Evolutionary conservation across 495 filamentous ascomycete species (phyloP).

Genomic region (Aspergillus sclerotiicarbonarius): DNA sequence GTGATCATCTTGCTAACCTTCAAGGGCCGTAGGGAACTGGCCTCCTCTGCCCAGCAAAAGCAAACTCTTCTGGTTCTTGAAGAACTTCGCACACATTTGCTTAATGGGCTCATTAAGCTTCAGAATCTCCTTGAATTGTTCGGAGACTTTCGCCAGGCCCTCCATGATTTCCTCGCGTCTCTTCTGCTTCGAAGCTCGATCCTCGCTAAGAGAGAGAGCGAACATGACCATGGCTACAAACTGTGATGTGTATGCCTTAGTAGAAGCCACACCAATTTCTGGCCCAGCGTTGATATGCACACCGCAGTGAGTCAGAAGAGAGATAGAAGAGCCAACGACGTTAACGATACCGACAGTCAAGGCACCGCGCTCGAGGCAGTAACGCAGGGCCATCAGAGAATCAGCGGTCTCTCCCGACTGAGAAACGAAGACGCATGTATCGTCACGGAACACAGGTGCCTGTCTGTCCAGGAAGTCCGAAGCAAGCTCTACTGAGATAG

Average conservation of each 20-base stretch:
- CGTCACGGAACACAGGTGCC: slow-evolving; percentile 98
- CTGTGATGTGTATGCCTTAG: slow-evolving; percentile 98
- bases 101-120: slow-evolving; percentile 92
- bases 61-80: slow-evolving; percentile 96
- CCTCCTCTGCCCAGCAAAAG: slow-evolving; percentile 90
- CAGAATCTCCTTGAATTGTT: slow-evolving; percentile 87
- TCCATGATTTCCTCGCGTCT: slow-evolving; percentile 96
- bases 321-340: slow-evolving; percentile 96
- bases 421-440: slow-evolving; percentile 98
- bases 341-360: slow-evolving; percentile 98
- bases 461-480: slow-evolving; percentile 97
- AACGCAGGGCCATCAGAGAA: slow-evolving; percentile 92
- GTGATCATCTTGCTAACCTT: slow-evolving; percentile 55
- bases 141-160: slow-evolving; percentile 79
- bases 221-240: slow-evolving; percentile 99
- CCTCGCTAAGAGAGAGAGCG: slow-evolving; percentile 90
- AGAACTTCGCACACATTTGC: slow-evolving; percentile 79
- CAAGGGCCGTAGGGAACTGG: slow-evolving; percentile 94
- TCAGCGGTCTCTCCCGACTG: slow-evolving; percentile 99
- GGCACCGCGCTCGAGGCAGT: slow-evolving; percentile 95
- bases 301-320: slow-evolving; percentile 96
- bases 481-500: slow-evolving; percentile 92
- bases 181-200: slow-evolving; percentile 90
- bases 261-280: slow-evolving; percentile 98
- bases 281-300: slow-evolving; percentile 99